A percentile compares a stretch with the other conserved stretches of the same genome.
phyloP scores from a whole-genome alignment of 345 rosid species.

The Lagerstroemia speciosa region DNA sequence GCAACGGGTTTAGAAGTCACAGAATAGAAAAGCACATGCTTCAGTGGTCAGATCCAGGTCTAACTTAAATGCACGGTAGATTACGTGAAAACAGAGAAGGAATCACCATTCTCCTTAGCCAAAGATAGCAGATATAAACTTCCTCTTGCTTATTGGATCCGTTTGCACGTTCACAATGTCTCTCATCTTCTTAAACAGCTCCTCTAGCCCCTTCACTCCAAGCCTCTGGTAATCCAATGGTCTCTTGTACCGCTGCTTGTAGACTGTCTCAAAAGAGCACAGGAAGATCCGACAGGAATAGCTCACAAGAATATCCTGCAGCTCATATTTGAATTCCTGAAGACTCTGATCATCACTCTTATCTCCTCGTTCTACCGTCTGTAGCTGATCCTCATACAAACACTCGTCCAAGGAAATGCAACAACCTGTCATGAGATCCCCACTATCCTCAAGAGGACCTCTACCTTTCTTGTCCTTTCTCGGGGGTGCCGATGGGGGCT shows the following conservation, averaged over 20 bases:
- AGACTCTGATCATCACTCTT: slow-evolving; percentile 27
- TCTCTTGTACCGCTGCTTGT: slow-evolving; percentile 77
- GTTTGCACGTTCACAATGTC: slow-evolving; percentile 59
- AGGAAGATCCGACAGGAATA: slow-evolving; percentile 60
- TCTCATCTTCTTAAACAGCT: slow-evolving; percentile 51
- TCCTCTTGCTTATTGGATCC: slow-evolving; percentile 51
- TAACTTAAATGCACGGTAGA: background rate
- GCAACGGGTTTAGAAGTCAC: background rate
- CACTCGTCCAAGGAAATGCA: slow-evolving; percentile 60
- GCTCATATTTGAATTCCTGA: slow-evolving; percentile 65
- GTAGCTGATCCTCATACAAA: slow-evolving; percentile 55
- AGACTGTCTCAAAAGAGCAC: slow-evolving; percentile 71
- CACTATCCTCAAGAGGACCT: slow-evolving; percentile 26
- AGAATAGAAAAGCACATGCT: background rate
- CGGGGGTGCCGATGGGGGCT: slow-evolving; percentile 32
- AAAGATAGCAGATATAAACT: slow-evolving; percentile 40
- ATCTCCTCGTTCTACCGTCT: slow-evolving; percentile 27
- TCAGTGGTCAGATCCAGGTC: background rate
- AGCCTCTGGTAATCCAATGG: slow-evolving; percentile 38
- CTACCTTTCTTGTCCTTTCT: slow-evolving; percentile 61
- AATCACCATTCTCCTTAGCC: slow-evolving; percentile 13
- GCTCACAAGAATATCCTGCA: slow-evolving; percentile 85
- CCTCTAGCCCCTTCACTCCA: slow-evolving; percentile 67
- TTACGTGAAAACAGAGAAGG: background rate
- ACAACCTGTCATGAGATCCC: slow-evolving; percentile 15